Evolutionary conservation across 2,329 filamentous ascomycete genomes (phyloP), one percentile per base, ranked within the genome.

Genomic region (Lojkania enalia): DNA sequence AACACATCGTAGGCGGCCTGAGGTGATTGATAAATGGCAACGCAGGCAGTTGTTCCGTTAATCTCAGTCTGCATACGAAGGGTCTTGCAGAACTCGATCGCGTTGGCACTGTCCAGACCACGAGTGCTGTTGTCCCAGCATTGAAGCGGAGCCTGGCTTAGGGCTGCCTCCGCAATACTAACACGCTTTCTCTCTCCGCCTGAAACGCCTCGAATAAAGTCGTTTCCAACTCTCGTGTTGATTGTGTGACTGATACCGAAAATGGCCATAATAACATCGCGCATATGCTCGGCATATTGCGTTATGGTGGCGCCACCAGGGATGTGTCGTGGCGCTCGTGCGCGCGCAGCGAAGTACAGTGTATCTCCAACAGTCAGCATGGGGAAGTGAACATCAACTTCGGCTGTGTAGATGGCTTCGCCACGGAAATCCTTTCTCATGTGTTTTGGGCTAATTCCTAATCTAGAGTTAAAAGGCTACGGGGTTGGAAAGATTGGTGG

Each of bases 401-500:
- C 88, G 47, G 87, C 87, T 0, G 87, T 91, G 71, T 94, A 94
- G 66, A 94, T 91, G 50, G 87, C 87, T 71, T 95, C 89, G 54
- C 89, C 89, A 20, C 87, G 84, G 72, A 92, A 90, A 50, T 81
- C 76, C 9, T 81, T 82, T 71, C 87, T 82, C 87, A 94, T 92
- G 63, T 89, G 81, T 61, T 87, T 72, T 44, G 87, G 79, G 2
- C 81, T 74, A 59, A 89, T 78, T 55, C 85, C 82, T 78, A 48
- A 23, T 14, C 31, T 2, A 21, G 33, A 60, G 52, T 18, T 40
- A 39, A 20, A 11, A 11, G 16, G 4, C 5, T 4, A 11, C n/a
- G 5, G 19, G 19, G 18, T 12, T 15, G 7, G 29, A 27, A 32
- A 2, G 5, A 25, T 20, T 33, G 14, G 16, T 19, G 18, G 6